phyloP scores from a whole-genome alignment of 2,329 filamentous ascomycete species.

The Verticillium longisporum region DNA sequence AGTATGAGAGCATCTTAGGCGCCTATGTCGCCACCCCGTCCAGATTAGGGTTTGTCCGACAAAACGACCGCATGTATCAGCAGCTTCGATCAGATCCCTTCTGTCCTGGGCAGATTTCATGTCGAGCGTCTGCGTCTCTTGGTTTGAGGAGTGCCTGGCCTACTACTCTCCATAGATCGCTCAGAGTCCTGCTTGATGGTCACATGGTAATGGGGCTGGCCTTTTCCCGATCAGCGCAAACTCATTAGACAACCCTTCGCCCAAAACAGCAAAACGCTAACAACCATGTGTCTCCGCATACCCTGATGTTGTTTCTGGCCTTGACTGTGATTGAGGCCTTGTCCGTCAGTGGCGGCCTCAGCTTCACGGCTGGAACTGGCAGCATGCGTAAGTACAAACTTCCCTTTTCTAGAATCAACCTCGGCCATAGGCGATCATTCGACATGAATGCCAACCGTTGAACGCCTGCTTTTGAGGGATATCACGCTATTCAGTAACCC shows the following conservation, averaged over 20 bases:
- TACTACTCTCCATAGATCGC: neutral
- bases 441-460: constrained; percentile 7
- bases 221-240: too few relatives aligned
- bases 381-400: neutral
- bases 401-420: too few relatives aligned
- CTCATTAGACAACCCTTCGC: too few relatives aligned
- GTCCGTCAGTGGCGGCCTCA: neutral
- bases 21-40: too few relatives aligned
- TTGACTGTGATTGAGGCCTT: neutral
- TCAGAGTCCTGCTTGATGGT: too few relatives aligned
- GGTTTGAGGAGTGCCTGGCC: neutral
- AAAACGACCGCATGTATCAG: neutral
- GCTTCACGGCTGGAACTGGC: neutral
- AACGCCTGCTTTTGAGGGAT: constrained; percentile 10
- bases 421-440: constrained; percentile 10
- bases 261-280: too few relatives aligned
- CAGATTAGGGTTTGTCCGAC: too few relatives aligned
- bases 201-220: too few relatives aligned
- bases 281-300: neutral
- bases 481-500: constrained; percentile 10
- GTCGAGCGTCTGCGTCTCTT: neutral
- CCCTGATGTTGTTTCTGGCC: neutral
- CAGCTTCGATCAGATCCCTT: neutral
- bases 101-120: neutral
- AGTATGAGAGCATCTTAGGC: too few relatives aligned